phyloP scores from a whole-genome alignment of 2,329 filamentous ascomycete species.

The Neospermospora avenae region DNA sequence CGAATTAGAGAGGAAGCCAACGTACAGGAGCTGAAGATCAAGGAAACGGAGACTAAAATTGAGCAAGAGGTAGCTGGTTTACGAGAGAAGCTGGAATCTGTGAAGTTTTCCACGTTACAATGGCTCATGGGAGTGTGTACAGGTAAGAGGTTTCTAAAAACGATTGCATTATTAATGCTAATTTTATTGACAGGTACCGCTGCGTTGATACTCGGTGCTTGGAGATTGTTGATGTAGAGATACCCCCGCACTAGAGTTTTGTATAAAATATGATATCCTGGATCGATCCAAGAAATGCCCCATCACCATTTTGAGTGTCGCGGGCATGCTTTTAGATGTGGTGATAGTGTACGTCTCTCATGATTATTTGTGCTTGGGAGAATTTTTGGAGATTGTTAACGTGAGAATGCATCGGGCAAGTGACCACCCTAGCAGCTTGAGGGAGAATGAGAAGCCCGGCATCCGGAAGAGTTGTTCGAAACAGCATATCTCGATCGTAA shows the following conservation, averaged over 20 bases:
- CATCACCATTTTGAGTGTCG: no score
- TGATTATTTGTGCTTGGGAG: no score
- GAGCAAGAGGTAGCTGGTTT: constrained; percentile 94
- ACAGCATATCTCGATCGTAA: no score
- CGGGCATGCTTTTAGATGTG: no score
- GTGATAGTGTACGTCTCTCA: no score
- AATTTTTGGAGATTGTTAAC: no score
- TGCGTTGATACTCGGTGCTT: constrained; percentile 65
- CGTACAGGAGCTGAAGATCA: constrained; percentile 94
- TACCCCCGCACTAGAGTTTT: background rate
- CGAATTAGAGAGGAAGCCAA: constrained; percentile 95
- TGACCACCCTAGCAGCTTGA: no score
- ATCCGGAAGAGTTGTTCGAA: no score
- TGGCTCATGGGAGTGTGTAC: constrained; percentile 90
- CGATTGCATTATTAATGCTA: constrained; percentile 11
- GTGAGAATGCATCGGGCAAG: no score
- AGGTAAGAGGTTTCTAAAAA: constrained; percentile 36
- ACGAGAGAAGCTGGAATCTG: constrained; percentile 87
- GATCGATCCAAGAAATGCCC: no score
- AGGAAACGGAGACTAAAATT: constrained; percentile 97
- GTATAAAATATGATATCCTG: background rate
- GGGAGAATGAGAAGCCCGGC: no score
- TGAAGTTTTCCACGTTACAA: constrained; percentile 97
- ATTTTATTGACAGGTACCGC: constrained; percentile 45
- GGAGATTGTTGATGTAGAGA: constrained; percentile 63